Percentiles rank a stretch among this genome's conserved stretches.
Evolutionary conservation across 352 stramenopile genomes (phyloP).

Genomic region (Phytophthora pistaciae): DNA sequence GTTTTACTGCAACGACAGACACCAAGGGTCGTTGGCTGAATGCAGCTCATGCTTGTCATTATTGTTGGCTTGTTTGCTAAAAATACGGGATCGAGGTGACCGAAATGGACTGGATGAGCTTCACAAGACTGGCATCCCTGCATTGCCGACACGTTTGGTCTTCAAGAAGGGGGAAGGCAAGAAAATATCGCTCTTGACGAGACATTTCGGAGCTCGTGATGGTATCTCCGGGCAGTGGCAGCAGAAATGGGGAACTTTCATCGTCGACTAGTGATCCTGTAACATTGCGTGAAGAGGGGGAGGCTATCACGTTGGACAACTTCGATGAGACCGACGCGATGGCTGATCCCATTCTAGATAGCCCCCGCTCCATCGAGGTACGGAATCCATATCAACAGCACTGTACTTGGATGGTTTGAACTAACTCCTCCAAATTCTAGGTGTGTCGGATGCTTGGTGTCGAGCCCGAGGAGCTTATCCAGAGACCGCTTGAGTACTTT

Average conservation of each 20-base stretch:
- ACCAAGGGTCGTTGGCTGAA: slow-evolving; percentile 21
- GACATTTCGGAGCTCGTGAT: slow-evolving; percentile 6
- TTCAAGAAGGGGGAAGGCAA: background rate
- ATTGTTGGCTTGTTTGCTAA: slow-evolving; percentile 19
- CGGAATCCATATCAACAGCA: background rate
- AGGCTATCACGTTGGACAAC: slow-evolving; percentile 63
- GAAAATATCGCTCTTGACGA: slow-evolving; percentile 1
- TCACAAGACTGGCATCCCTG: background rate
- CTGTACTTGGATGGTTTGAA: background rate
- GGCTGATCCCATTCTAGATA: slow-evolving; percentile 59
- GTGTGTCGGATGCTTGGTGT: slow-evolving; percentile 81
- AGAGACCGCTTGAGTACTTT: slow-evolving; percentile 69
- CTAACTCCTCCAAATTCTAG: slow-evolving; percentile 20
- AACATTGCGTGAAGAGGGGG: slow-evolving; percentile 13
- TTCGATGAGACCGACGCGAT: slow-evolving; percentile 61
- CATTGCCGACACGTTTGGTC: slow-evolving; percentile 4
- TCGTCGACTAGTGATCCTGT: slow-evolving; percentile 5
- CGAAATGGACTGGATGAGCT: slow-evolving; percentile 35
- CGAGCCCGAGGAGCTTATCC: slow-evolving; percentile 71
- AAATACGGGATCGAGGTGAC: slow-evolving; percentile 33
- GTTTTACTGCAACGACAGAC: slow-evolving; percentile 14
- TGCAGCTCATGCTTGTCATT: slow-evolving; percentile 18
- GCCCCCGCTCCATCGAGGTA: slow-evolving; percentile 69
- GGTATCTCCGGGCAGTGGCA: slow-evolving; percentile 17
- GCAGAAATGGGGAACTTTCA: slow-evolving; percentile 14